Conservation (phyloP, 192 early-diverging fungal genomes). For the Kappamyces sp. region DNA sequence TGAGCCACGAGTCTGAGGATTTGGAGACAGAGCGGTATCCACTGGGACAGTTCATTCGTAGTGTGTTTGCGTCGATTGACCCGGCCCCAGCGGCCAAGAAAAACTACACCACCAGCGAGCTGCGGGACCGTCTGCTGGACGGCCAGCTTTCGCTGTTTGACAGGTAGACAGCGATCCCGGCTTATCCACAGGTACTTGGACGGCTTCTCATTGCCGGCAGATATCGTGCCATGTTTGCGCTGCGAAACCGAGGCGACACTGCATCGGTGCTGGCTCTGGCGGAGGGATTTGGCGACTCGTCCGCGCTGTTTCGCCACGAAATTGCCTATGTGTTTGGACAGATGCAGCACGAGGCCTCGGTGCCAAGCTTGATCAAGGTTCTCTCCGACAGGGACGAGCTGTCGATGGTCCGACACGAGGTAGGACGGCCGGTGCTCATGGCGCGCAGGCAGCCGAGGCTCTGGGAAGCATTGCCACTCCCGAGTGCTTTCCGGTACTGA, state of each 20-base stretch:
- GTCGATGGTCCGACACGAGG: conserved; percentile 92
- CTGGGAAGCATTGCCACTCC: conserved; percentile 90
- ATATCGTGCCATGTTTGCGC: conserved; percentile 87
- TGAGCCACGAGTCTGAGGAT: conserved; percentile 69
- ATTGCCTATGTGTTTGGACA: conserved; percentile 95
- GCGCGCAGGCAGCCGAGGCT: conserved; percentile 73
- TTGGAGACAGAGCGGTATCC: conserved; percentile 14
- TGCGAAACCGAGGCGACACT: conserved; percentile 76
- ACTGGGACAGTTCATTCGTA: background rate
- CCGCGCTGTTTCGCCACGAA: conserved; percentile 88
- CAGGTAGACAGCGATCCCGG: conserved; percentile 81
- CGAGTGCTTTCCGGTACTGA: conserved; percentile 70
- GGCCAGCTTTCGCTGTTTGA: conserved; percentile 73
- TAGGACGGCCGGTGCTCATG: too few relatives aligned
- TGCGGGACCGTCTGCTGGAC: conserved; percentile 63
- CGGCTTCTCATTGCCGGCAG: conserved; percentile 2
- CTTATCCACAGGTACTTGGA: conserved; percentile 56
- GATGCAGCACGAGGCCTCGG: conserved; percentile 85
- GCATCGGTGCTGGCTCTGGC: conserved; percentile 81
- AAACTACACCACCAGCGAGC: conserved; percentile 56
- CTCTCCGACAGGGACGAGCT: conserved; percentile 73
- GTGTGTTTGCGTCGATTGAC: conserved; percentile 74
- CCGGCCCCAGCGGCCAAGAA: conserved; percentile 77
- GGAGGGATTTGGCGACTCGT: conserved; percentile 73
- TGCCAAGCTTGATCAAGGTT: conserved; percentile 73